Percentiles rank a stretch among this genome's conserved stretches.
Evolutionary conservation across 2,329 filamentous ascomycete genomes (phyloP).

Genomic region (Mycocentrospora acerina): DNA sequence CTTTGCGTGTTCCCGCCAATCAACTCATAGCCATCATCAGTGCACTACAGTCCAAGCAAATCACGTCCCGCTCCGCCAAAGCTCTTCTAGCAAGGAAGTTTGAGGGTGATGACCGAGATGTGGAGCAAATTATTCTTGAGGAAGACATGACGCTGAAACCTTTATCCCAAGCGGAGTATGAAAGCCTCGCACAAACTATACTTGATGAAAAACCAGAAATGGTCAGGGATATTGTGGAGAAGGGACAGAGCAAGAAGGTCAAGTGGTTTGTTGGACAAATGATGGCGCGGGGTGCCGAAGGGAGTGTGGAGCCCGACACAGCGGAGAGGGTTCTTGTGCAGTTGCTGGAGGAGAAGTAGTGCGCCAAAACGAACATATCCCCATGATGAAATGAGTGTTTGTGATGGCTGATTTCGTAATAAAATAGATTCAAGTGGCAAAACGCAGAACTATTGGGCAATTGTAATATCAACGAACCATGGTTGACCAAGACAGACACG

Average conservation of each 20-base stretch:
- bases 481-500: too few species aligned
- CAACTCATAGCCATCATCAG: slow-evolving; percentile 49
- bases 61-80: slow-evolving; percentile 61
- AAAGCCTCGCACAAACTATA: slow-evolving; percentile 54
- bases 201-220: slow-evolving; percentile 58
- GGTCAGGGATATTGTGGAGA: slow-evolving; percentile 60
- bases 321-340: slow-evolving; percentile 58
- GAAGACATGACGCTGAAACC: slow-evolving; percentile 58
- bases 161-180: slow-evolving; percentile 59
- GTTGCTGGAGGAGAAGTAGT: slow-evolving; percentile 38
- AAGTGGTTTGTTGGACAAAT: slow-evolving; percentile 70
- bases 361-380: too few species aligned
- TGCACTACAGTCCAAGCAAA: slow-evolving; percentile 44
- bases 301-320: slow-evolving; percentile 62
- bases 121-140: slow-evolving; percentile 57
- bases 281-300: slow-evolving; percentile 62
- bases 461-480: too few species aligned
- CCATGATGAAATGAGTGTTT: too few species aligned
- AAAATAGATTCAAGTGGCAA: too few species aligned
- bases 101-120: slow-evolving; percentile 50
- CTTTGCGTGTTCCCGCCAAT: slow-evolving; percentile 40
- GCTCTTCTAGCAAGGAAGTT: slow-evolving; percentile 59
- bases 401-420: too few species aligned
- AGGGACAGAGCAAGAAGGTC: slow-evolving; percentile 64
- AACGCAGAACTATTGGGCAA: too few species aligned